Conservation (phyloP, 2,329 filamentous ascomycete species). For the Trichoderma oligosporum region DNA sequence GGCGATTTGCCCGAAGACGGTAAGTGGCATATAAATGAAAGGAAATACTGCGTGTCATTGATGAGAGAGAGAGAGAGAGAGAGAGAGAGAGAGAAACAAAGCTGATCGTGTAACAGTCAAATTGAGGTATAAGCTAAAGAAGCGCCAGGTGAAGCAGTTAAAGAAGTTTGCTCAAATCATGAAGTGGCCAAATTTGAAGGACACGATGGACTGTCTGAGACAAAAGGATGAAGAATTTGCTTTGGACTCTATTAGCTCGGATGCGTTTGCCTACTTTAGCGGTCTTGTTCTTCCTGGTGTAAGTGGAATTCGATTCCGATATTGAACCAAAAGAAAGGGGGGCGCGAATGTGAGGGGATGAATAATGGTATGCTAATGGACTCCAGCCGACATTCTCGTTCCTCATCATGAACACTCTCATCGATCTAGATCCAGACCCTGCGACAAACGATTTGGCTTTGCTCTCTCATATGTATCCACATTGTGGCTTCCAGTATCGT, state of each 20-base stretch:
- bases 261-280: conserved; percentile 74
- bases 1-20: conserved; percentile 51
- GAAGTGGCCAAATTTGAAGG: conserved; percentile 71
- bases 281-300: conserved; percentile 68
- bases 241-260: conserved; percentile 60
- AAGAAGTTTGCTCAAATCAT: conserved; percentile 66
- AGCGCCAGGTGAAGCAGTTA: conserved; percentile 64
- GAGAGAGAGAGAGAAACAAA: not conserved
- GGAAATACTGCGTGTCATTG: not conserved
- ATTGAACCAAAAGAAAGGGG: not conserved
- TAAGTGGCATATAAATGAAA: conserved; percentile 29
- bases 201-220: conserved; percentile 59
- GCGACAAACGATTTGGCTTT: conserved; percentile 62
- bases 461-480: conserved; percentile 63
- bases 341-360: not conserved
- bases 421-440: conserved; percentile 68
- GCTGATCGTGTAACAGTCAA: conserved; percentile 40
- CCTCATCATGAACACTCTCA: conserved; percentile 72
- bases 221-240: conserved; percentile 56
- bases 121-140: conserved; percentile 62
- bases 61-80: not conserved
- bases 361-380: conserved; percentile 3
- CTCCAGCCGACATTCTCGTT: conserved; percentile 60
- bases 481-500: conserved; percentile 73
- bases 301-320: conserved; percentile 33